These are phyloP conservation scores for Ensete ventricosum DNA, from an alignment of 176 grass and related monocot genomes.

Conservation along the genomic window DNA sequence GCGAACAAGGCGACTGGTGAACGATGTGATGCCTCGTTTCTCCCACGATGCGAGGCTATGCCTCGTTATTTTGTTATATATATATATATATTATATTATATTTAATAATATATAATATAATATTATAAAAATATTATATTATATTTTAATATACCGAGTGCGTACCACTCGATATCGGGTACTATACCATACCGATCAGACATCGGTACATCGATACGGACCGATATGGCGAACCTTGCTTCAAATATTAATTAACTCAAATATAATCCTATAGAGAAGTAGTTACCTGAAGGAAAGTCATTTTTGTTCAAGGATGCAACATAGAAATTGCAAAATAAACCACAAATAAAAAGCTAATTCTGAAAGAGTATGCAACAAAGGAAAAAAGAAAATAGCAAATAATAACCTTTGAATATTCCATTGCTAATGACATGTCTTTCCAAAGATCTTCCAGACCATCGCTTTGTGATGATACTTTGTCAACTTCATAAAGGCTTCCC, in stretches of 20 bases:
- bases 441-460: conserved; percentile 84
- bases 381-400: too few relatives aligned
- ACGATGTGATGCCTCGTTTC: too few relatives aligned
- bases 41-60: too few relatives aligned
- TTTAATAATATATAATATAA: too few relatives aligned
- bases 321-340: conserved; percentile 2
- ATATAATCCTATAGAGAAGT: background rate
- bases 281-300: background rate
- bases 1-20: too few relatives aligned
- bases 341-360: conserved; percentile 9
- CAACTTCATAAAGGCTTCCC: conserved; percentile 28
- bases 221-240: background rate
- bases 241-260: background rate
- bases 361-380: conserved; percentile 9
- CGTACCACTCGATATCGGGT: too few relatives aligned
- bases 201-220: too few relatives aligned
- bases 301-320: conserved; percentile 2
- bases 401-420: conserved; percentile 77
- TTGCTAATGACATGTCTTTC: conserved; percentile 80
- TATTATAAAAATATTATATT: too few relatives aligned
- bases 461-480: conserved; percentile 33
- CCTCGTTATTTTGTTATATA: too few relatives aligned
- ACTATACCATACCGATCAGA: too few relatives aligned
- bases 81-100: too few relatives aligned
- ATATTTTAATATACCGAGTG: too few relatives aligned